Base-by-base conservation (phyloP, 257 asterid genomes). In the Lycium ferocissimum region DNA sequence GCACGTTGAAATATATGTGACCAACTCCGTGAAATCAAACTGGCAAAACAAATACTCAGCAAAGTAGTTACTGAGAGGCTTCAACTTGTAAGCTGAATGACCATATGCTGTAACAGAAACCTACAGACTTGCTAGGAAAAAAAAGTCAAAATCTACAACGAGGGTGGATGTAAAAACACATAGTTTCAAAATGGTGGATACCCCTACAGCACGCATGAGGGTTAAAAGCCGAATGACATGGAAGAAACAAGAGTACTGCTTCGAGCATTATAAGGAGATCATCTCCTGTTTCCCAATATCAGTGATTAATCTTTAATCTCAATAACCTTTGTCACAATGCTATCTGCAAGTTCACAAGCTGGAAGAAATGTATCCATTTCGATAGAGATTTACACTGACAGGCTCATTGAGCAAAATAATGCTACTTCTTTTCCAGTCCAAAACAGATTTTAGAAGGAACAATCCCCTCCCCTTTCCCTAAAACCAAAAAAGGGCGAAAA, bases 21-120 rank as follows among this genome's bases (percentile, higher is more conserved):
- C 6, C 56, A 45, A 73, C 37, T 47, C 20, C 18, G 3, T 75
- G 22, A 75, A 49, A 49, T 49, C 62, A 49, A 75, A 4, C 11
- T 49, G 20, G 49, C 37, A 67, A 67, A 35, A 35, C 13, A 49
- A 20, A 75, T 6, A 18, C 81, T 20, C 20, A 1, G 20, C 81
- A 9, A 22, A 49, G 22, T 12, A 49, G 62, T 75, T 51, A 49
- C 61, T 75, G 81, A 75, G 61, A 47, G 61, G 61, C 81, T 49
- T 73, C 9, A 6, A 4, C n/a, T 73, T 15, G 7, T 40, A 49
- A 75, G 45, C 43, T 49, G 43, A 49, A 47, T 22, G 62, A 75
- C 62, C 62, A 49, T 49, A 43, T 12, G n/a, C 11, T 75, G 62
- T 49, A 49, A 14, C n/a, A 22, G 20, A 22, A 47, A 22, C 20